Evolutionary conservation across 306 rosid species (phyloP).

Genomic region (Astragalus glycyphyllos): DNA sequence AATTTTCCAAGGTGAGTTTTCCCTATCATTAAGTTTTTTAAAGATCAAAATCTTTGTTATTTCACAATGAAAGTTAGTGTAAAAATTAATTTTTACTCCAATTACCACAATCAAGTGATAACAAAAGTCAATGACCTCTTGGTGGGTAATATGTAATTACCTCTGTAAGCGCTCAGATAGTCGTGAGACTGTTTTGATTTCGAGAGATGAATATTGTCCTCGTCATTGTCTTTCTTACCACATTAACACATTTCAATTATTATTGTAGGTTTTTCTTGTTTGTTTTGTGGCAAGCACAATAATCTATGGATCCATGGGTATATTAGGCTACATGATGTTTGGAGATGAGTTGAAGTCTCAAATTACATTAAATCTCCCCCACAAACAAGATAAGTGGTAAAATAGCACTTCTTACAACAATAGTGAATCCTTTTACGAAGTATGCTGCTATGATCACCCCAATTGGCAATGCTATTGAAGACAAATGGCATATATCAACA

Average conservation of each 20-base stretch:
- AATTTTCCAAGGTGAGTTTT: no score
- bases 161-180: no score
- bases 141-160: no score
- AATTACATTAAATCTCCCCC: conserved; percentile 73
- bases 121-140: no score
- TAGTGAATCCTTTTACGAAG: conserved; percentile 71
- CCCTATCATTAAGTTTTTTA: no score
- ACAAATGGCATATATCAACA: no score
- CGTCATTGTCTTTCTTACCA: background rate
- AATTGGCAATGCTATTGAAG: no score
- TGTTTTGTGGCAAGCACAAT: conserved; percentile 61
- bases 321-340: conserved; percentile 70
- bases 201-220: background rate
- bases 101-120: no score
- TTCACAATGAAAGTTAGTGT: no score
- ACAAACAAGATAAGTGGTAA: conserved; percentile 48
- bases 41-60: no score
- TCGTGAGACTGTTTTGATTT: background rate
- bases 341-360: conserved; percentile 61
- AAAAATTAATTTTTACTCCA: no score
- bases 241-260: background rate
- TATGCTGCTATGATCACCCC: conserved; percentile 67
- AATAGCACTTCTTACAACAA: conserved; percentile 65
- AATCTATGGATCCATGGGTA: conserved; percentile 60
- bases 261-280: conserved; percentile 63